Base-by-base conservation (phyloP, 805 yeast species). In the Lachancea quebecensis region DNA sequence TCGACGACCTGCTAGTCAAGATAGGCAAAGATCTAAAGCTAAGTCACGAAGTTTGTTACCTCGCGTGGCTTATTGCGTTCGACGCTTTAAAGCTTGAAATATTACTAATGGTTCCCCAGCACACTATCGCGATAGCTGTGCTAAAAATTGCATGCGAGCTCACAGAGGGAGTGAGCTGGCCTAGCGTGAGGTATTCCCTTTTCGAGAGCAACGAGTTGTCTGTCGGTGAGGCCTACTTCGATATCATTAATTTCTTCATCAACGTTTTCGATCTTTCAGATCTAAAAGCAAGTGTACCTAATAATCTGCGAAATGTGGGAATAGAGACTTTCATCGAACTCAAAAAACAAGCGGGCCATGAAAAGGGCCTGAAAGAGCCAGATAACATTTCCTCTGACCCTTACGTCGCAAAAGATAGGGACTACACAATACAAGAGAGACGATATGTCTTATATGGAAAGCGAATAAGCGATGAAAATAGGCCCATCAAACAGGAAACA, bases 41-140 rank as follows among this genome's bases (percentile, higher is more conserved):
- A 11, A 68, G 72, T 17, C 70, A 74, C 52, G 71, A 74, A 12
- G 59, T 73, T 10, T 73, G 81, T 4, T 68, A 73, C 52, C 60
- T 78, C 33, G 79, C 85, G 2, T 89, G 95, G 95, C 63, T 78
- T n/a, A 71, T 88, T 2, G 70, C 81, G n/a, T 78, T 78, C 53
- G 97, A 89, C 60, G 69, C 80, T 10, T 78, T 81, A 58, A 75
- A 80, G 45, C 79, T 95, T 2, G 86, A 85, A 32, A 70, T 83
- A 14, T 72, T 79, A 9, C 64, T 89, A 31, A 81, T 78, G 54
- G 73, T 78, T 8, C 93, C 96, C 1, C 81, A 86, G 3, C 91
- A 87, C 59, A 73, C 82, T 25, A 77, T 83, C 29, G 88, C 96
- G 0, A 57, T 86, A 42, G 84, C 87, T 2, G 73, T 78, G 27